Conservation (phyloP, 768 basidiomycete species). For the Clitopilus passeckerianus region DNA sequence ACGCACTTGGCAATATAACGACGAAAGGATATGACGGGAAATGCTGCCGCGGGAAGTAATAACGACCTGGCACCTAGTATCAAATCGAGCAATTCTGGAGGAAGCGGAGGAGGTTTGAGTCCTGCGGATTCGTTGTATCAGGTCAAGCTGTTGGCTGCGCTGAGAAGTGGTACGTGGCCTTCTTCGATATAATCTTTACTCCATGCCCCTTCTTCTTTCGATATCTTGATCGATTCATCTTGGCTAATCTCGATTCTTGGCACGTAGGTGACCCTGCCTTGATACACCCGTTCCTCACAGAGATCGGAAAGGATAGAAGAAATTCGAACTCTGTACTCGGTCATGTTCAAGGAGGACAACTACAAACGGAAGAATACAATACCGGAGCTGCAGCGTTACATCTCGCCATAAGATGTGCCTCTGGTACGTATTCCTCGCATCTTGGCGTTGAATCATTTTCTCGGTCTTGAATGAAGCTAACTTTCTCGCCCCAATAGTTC, state of each 20-base stretch:
- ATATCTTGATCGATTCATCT: not conserved
- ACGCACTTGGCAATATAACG: not conserved
- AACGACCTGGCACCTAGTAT: not conserved
- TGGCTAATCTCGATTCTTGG: slow-evolving; percentile 17
- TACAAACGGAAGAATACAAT: not conserved
- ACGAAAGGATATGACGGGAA: not conserved
- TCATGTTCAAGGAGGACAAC: not conserved
- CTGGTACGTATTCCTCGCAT: slow-evolving; percentile 31
- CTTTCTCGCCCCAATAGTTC: too few species aligned
- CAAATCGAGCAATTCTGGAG: not conserved
- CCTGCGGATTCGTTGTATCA: slow-evolving; percentile 48
- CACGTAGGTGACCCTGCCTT: slow-evolving; percentile 49
- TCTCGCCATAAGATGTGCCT: slow-evolving; percentile 60
- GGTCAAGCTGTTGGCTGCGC: slow-evolving; percentile 59
- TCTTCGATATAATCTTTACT: not conserved
- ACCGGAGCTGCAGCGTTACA: slow-evolving; percentile 55
- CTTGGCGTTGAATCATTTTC: not conserved
- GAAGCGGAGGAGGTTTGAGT: not conserved
- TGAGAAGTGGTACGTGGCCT: slow-evolving; percentile 46
- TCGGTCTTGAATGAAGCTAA: too few species aligned
- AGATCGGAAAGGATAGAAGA: slow-evolving; percentile 64
- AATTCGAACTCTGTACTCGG: slow-evolving; percentile 10
- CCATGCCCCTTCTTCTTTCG: not conserved
- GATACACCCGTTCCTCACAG: slow-evolving; percentile 79
- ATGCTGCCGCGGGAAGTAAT: not conserved